These are phyloP conservation scores for Waltergamsia citrina DNA, from an alignment of 2,329 filamentous ascomycete genomes.

Conservation along the genomic window DNA sequence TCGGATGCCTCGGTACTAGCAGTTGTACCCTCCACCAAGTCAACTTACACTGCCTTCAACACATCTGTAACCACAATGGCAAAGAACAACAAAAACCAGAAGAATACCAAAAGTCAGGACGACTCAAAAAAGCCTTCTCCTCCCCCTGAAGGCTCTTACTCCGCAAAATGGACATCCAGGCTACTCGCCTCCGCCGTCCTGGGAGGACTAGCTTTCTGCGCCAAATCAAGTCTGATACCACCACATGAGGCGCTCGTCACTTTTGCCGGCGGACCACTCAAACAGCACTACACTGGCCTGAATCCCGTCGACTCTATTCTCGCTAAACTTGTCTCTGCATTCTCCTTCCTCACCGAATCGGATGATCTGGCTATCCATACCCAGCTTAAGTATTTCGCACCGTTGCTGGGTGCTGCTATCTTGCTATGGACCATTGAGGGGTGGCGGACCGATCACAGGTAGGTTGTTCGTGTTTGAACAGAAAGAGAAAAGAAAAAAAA, in stretches of 20 bases:
- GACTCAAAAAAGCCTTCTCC: too few relatives aligned
- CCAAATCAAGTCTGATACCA: too few relatives aligned
- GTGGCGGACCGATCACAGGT: neutral
- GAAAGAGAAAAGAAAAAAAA: too few relatives aligned
- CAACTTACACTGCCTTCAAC: too few relatives aligned
- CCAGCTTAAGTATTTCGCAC: conserved; percentile 1
- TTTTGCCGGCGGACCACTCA: neutral
- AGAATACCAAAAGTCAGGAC: too few relatives aligned
- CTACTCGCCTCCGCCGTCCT: neutral
- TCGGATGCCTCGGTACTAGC: too few relatives aligned
- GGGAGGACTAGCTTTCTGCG: neutral
- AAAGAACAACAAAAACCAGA: too few relatives aligned
- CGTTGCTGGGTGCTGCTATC: neutral
- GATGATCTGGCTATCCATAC: neutral
- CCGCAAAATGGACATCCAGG: too few relatives aligned
- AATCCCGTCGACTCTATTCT: neutral
- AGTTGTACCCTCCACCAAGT: too few relatives aligned
- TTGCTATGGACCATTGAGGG: conserved; percentile 1
- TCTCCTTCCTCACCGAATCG: neutral
- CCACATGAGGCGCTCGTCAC: neutral
- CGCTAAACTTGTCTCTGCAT: neutral
- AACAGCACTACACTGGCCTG: neutral
- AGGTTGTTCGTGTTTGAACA: too few relatives aligned
- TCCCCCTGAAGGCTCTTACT: too few relatives aligned
- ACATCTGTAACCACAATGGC: too few relatives aligned